phyloP scores from a whole-genome alignment of 2,329 filamentous ascomycete genomes.

The Metarhizium robertsii region DNA sequence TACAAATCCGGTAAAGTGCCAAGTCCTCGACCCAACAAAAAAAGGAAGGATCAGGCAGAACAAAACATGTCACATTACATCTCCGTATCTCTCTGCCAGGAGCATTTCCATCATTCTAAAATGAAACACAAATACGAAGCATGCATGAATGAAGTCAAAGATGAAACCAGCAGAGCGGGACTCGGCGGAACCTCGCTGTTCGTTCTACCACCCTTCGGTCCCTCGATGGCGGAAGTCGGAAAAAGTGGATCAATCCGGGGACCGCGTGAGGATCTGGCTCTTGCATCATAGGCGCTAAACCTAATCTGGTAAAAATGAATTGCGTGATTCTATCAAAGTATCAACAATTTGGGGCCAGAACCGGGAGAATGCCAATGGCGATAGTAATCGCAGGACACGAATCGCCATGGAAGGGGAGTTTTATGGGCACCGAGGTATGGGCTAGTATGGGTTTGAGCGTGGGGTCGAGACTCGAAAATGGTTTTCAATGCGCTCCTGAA shows the following conservation, averaged over 20 bases:
- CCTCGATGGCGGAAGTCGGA: constrained; percentile 6
- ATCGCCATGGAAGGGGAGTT: constrained; percentile 9
- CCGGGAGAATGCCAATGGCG: background rate
- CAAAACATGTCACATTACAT: background rate
- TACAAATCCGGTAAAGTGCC: constrained; percentile 1
- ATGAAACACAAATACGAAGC: background rate
- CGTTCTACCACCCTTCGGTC: background rate
- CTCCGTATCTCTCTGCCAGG: too few species aligned
- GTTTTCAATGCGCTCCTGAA: background rate
- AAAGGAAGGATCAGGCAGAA: background rate
- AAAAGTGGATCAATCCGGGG: constrained; percentile 8
- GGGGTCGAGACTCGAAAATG: background rate
- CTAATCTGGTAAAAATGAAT: constrained; percentile 22
- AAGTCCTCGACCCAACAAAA: background rate
- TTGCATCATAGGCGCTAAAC: constrained; percentile 22
- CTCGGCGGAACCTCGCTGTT: constrained; percentile 7
- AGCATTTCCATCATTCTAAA: too few species aligned
- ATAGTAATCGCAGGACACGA: background rate
- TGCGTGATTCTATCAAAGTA: constrained; percentile 30
- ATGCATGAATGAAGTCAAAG: too few species aligned
- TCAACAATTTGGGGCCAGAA: constrained; percentile 23
- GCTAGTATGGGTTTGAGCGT: background rate
- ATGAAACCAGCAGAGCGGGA: background rate
- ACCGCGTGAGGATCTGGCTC: constrained; percentile 7
- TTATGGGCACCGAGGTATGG: background rate